These are phyloP conservation scores for Monilinia vaccinii-corymbosi DNA, from an alignment of 2,329 filamentous ascomycete genomes.

Conservation along the genomic window DNA sequence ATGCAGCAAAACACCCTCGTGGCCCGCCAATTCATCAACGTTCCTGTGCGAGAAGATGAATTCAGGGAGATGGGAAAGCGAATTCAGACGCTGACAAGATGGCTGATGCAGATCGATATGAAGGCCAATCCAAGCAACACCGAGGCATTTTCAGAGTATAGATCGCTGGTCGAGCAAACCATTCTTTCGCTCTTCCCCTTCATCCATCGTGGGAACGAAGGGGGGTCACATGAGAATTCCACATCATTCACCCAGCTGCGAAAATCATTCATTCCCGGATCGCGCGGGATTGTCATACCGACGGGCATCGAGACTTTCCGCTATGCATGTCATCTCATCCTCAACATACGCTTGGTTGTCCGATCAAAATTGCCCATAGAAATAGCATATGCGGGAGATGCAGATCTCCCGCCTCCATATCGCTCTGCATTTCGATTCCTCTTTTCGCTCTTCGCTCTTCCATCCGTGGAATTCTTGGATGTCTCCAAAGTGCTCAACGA, in stretches of 20 bases:
- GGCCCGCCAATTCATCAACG: neutral
- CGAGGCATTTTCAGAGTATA: neutral
- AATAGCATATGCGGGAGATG: neutral
- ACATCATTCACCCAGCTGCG: neutral
- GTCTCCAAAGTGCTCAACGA: constrained; percentile 5
- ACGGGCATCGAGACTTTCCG: neutral
- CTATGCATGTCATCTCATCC: neutral
- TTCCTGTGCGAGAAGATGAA: neutral
- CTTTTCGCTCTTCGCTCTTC: neutral
- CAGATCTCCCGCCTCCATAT: neutral
- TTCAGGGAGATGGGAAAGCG: neutral
- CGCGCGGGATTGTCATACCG: neutral
- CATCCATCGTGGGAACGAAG: neutral
- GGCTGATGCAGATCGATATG: neutral
- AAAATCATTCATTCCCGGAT: neutral
- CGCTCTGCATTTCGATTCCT: neutral
- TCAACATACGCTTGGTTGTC: neutral
- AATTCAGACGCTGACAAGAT: neutral
- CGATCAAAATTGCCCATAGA: neutral
- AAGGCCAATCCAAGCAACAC: neutral
- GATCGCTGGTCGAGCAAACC: neutral
- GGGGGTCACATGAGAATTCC: neutral
- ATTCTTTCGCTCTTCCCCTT: neutral
- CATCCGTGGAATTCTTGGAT: constrained; percentile 9
- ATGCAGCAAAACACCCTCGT: neutral